A percentile compares a stretch with the other conserved stretches of the same genome.
Evolutionary conservation across 352 stramenopile species (phyloP).

Genomic region (Pythium pectinolyticum): DNA sequence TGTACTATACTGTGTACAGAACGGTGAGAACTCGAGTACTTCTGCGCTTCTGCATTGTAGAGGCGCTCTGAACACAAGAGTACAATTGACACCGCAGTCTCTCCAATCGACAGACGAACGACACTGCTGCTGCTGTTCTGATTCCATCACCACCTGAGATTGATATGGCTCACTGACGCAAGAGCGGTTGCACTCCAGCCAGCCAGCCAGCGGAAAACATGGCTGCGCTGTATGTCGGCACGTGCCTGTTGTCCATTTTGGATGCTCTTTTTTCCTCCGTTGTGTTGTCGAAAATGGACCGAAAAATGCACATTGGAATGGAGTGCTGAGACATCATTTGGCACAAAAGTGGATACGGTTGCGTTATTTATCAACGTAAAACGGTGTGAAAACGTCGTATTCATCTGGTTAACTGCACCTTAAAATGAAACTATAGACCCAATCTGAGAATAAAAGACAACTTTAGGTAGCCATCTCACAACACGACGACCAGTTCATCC

Average conservation of each 20-base stretch:
- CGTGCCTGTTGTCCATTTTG: conserved; percentile 20
- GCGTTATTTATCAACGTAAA: too few species aligned
- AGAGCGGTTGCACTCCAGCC: conserved; percentile 5
- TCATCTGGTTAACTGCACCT: not conserved
- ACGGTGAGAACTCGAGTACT: too few species aligned
- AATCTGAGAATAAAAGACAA: conserved; percentile 11
- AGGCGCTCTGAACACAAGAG: too few species aligned
- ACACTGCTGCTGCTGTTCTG: not conserved
- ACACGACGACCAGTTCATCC: not conserved
- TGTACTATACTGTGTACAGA: too few species aligned
- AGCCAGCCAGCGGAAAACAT: not conserved
- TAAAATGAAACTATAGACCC: conserved; percentile 17
- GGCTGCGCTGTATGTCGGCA: not conserved
- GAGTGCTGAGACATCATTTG: conserved; percentile 17
- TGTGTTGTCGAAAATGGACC: conserved; percentile 2
- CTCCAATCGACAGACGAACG: too few species aligned
- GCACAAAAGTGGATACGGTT: too few species aligned
- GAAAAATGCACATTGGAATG: conserved; percentile 9
- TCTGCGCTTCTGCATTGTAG: too few species aligned
- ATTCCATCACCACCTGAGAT: conserved; percentile 6
- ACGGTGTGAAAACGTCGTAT: too few species aligned
- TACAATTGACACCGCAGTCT: too few species aligned
- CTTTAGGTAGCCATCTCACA: not conserved
- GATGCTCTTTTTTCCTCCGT: conserved; percentile 10
- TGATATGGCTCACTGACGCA: conserved; percentile 7